Base-by-base conservation (phyloP, 2,329 filamentous ascomycete genomes). In the Xylaria hypoxylon region DNA sequence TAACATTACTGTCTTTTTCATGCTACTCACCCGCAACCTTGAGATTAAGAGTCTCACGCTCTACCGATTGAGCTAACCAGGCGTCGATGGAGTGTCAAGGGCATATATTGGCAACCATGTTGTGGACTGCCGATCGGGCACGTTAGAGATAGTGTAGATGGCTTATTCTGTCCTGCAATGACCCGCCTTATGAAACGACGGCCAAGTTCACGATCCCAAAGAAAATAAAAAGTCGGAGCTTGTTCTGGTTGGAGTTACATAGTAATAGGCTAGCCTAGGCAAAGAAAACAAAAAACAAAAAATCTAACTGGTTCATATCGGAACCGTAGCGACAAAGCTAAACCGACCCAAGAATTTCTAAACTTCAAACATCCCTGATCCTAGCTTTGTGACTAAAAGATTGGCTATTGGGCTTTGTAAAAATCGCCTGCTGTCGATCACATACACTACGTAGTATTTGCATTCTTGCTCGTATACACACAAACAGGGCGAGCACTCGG, bases 1-100 rank as follows among this genome's bases (percentile, higher is more conserved):
- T 2, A 5, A 38, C 15, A 38, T 11, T 2, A 17, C 5, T 42
- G 24, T 11, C 7, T 26, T 42, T 57, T n/a, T 45, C 13, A 7
- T 24, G 10, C 22, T 22, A 48, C 64, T 56, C 33, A 77, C 75
- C 74, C 73, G 73, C 74, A 76, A 72, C 74, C 74, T 75, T 76
- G 73, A 76, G 73, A 86, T 84, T 83, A 83, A 83, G 88, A 90
- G 88, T 89, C 87, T 89, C 84, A 89, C 87, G 87, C 87, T 90
- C 88, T 90, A 89, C 86, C 85, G 85, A 88, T 88, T 88, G 86
- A 88, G 86, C 86, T 88, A 88, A 83, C 84, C 83, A 80, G 83
- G 83, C 83, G 28, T 24, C 13, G 35, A 38, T 38, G 13, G 13
- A 15, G 5, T 3, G 13, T 2, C 35, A 38, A 15, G 11, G 4